Conservation (phyloP, 192 early-diverging fungal species). For the Coemansia sp. region DNA sequence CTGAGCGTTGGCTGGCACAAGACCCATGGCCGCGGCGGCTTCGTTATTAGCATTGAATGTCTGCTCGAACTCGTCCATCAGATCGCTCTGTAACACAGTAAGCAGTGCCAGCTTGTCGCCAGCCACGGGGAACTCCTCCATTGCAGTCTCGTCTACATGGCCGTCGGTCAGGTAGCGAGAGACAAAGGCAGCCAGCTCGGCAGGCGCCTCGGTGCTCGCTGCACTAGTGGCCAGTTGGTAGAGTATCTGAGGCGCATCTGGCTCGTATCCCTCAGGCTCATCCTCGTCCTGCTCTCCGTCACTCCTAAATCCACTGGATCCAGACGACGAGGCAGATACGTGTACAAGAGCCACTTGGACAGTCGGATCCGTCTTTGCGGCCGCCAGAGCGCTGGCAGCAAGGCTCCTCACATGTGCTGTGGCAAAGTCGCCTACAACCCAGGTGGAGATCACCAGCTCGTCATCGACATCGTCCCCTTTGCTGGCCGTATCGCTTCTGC, state of each 20-base stretch:
- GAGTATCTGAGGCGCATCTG: conserved; percentile 35
- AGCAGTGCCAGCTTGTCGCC: conserved; percentile 7
- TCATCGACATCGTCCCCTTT: neutral
- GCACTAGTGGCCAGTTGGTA: conserved; percentile 25
- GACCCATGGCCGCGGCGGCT: conserved; percentile 6
- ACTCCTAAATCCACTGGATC: neutral
- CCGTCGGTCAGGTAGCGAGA: neutral
- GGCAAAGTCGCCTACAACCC: conserved; percentile 61
- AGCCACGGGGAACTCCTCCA: neutral
- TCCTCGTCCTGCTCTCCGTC: conserved; percentile 26
- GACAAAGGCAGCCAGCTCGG: conserved; percentile 15
- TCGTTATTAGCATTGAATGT: conserved; percentile 15
- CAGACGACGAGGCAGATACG: neutral
- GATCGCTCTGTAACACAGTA: conserved; percentile 1
- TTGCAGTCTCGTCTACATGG: neutral
- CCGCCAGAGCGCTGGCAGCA: conserved; percentile 54
- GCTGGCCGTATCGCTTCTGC: neutral
- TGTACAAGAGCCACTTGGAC: conserved; percentile 45
- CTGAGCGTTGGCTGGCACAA: conserved; percentile 14
- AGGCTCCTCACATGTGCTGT: conserved; percentile 51
- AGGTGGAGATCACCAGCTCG: conserved; percentile 36
- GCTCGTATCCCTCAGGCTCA: conserved; percentile 13
- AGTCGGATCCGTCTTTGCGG: conserved; percentile 17
- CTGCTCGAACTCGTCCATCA: conserved; percentile 25
- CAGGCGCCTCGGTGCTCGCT: neutral